Percentiles rank a stretch among this genome's conserved stretches.
Conservation (phyloP, 345 rosid species). For the Lumnitzera racemosa region DNA sequence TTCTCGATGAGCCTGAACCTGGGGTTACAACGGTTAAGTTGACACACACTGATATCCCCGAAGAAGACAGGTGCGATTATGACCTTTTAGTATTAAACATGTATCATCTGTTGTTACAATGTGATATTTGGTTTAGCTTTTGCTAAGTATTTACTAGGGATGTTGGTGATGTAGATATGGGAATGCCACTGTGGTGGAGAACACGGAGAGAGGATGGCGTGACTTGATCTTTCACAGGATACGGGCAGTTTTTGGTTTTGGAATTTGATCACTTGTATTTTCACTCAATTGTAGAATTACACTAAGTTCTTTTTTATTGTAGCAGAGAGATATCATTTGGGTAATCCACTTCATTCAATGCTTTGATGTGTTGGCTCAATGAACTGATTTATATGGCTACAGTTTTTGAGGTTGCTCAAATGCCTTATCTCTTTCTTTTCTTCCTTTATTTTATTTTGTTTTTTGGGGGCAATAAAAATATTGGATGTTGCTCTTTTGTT, state of each 20-base stretch:
- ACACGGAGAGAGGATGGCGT: constrained; percentile 96
- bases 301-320: no score
- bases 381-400: no score
- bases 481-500: no score
- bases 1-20: constrained; percentile 68
- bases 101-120: neutral
- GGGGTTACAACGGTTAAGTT: constrained; percentile 75
- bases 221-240: constrained; percentile 83
- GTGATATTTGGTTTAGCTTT: neutral
- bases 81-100: constrained; percentile 7
- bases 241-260: constrained; percentile 89
- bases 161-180: constrained; percentile 53
- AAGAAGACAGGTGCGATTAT: constrained; percentile 88
- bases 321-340: no score
- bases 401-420: no score
- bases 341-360: no score
- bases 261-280: constrained; percentile 25
- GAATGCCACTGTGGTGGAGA: constrained; percentile 88
- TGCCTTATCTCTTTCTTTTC: no score
- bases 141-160: no score
- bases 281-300: no score
- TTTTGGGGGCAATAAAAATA: no score
- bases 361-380: no score
- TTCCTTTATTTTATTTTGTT: no score
- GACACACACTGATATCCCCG: constrained; percentile 75